Conservation (phyloP, 129 eudicot species). For the Ambrosia artemisiifolia region DNA sequence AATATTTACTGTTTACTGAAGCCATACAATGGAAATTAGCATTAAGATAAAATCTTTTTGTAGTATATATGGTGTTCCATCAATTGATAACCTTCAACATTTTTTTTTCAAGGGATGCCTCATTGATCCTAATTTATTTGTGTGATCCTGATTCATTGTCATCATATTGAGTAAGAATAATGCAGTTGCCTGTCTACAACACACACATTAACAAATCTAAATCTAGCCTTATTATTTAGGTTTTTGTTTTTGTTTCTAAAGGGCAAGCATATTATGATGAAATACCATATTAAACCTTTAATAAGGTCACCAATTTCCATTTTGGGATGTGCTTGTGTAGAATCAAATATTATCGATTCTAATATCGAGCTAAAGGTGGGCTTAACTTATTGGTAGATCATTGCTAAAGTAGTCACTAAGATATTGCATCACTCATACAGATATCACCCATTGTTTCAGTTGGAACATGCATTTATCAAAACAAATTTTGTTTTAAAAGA, state of each 20-base stretch:
- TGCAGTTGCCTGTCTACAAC: too few species aligned
- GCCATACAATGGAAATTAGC: not conserved
- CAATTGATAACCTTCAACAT: too few species aligned
- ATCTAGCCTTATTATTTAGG: too few species aligned
- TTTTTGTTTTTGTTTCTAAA: too few species aligned
- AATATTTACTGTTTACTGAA: not conserved
- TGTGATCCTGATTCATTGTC: too few species aligned
- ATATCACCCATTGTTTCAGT: not conserved
- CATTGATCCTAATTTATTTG: too few species aligned
- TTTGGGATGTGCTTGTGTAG: not conserved
- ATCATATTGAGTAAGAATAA: too few species aligned
- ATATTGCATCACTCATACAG: not conserved
- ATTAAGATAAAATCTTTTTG: not conserved
- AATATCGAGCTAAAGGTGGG: not conserved
- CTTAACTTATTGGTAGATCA: not conserved
- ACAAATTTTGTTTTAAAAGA: not conserved
- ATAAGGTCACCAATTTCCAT: not conserved
- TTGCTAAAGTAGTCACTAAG: conserved; percentile 6
- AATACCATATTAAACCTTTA: not conserved
- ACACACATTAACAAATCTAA: too few species aligned
- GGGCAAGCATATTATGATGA: not conserved
- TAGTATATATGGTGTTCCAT: too few species aligned
- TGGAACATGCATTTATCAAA: not conserved
- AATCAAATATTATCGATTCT: not conserved
- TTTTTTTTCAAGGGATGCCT: too few species aligned